Evolutionary conservation across 73 alveolate genomes (phyloP).

Genomic region (Paramecium biaurelia): DNA sequence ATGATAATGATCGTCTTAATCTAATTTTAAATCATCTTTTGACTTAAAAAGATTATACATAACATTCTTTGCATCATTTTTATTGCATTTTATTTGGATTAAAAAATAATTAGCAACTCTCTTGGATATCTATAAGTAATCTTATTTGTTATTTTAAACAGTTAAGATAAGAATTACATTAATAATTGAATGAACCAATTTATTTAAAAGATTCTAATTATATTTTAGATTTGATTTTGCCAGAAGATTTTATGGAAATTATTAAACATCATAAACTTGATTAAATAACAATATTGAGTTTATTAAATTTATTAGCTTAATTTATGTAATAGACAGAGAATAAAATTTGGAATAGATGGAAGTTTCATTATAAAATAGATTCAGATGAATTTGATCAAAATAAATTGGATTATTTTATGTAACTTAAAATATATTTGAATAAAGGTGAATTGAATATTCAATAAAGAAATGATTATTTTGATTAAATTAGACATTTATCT

Average conservation of each 20-base stretch:
- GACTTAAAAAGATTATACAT: not conserved
- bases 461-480: not conserved
- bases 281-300: not conserved
- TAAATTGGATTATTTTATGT: not conserved
- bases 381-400: not conserved
- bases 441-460: not conserved
- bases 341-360: not conserved
- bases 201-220: not conserved
- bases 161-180: not conserved
- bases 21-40: not conserved
- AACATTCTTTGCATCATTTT: not conserved
- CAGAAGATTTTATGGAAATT: constrained; percentile 31
- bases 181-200: not conserved
- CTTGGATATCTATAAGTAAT: not conserved
- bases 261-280: not conserved
- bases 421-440: not conserved
- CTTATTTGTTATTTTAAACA: not conserved
- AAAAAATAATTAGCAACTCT: not conserved
- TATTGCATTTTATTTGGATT: constrained; percentile 14
- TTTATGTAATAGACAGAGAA: not conserved
- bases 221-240: not conserved
- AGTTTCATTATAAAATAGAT: not conserved
- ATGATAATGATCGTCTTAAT: constrained; percentile 3
- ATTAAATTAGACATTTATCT: not conserved
- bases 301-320: not conserved